A percentile compares a stretch with the other conserved stretches of the same genome.
phyloP scores from a whole-genome alignment of 208 protist species.

The Porcisia hertigi region DNA sequence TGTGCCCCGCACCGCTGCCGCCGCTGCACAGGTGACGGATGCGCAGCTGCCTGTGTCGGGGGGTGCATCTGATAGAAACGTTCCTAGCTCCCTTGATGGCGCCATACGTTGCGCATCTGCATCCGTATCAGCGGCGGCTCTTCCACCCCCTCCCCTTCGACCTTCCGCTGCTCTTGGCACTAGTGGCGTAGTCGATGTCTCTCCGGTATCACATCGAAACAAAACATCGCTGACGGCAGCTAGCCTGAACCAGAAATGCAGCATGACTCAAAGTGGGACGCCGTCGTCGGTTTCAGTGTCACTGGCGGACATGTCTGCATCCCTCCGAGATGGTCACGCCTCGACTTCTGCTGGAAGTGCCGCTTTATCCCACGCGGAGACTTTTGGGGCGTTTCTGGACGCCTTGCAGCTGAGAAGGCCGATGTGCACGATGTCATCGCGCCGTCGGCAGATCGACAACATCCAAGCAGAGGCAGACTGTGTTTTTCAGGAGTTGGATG shows the following conservation, averaged over 20 bases:
- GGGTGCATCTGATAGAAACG: neutral
- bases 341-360: neutral
- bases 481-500: conserved; percentile 49
- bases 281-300: neutral
- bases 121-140: neutral
- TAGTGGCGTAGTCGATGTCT: neutral
- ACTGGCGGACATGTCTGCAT: neutral
- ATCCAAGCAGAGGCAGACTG: conserved; percentile 52
- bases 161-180: neutral
- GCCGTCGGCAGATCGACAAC: conserved; percentile 40
- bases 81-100: neutral
- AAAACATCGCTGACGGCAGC: neutral
- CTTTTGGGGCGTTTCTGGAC: conserved; percentile 25
- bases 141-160: too few relatives aligned
- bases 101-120: neutral
- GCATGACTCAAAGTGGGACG: neutral
- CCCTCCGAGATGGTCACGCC: too few relatives aligned
- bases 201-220: neutral
- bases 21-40: neutral
- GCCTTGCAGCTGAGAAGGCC: conserved; percentile 35
- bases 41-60: neutral
- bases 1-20: neutral
- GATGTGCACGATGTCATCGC: conserved; percentile 22
- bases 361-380: neutral
- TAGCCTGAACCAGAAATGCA: neutral